Percentiles rank a stretch among this genome's conserved stretches.
Evolutionary conservation across 2,329 filamentous ascomycete genomes (phyloP).

Genomic region (Fusarium albidum): DNA sequence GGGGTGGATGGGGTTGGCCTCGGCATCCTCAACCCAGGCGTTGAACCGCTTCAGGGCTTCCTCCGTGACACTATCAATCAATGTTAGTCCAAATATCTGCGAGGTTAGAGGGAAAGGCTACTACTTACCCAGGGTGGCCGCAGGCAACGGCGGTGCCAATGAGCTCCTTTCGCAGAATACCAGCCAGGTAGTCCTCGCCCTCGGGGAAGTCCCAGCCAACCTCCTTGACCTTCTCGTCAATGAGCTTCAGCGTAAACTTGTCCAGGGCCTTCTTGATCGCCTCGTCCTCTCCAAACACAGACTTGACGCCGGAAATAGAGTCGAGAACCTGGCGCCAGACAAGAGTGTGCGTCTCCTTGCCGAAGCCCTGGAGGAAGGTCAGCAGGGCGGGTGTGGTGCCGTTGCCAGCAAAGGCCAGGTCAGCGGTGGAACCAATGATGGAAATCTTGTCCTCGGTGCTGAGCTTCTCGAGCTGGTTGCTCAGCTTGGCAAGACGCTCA

Average conservation of each 20-base stretch:
- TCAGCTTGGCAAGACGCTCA: conserved; percentile 81
- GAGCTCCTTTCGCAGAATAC: conserved; percentile 83
- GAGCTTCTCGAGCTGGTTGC: conserved; percentile 77
- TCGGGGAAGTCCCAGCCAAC: conserved; percentile 87
- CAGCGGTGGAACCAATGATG: conserved; percentile 87
- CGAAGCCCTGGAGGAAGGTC: conserved; percentile 85
- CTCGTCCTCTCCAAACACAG: conserved; percentile 83
- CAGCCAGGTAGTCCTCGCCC: conserved; percentile 81
- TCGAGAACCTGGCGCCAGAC: conserved; percentile 89
- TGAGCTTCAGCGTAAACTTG: conserved; percentile 80
- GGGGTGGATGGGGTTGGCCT: conserved; percentile 76
- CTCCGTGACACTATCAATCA: conserved; percentile 62
- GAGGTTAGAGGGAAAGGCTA: not conserved
- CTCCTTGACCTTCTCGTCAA: conserved; percentile 76
- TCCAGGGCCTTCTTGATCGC: conserved; percentile 76
- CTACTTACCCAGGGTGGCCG: conserved; percentile 75
- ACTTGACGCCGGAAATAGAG: conserved; percentile 78
- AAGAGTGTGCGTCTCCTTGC: conserved; percentile 81
- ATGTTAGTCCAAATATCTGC: conserved; percentile 33
- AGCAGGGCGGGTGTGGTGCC: conserved; percentile 83
- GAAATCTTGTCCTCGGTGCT: conserved; percentile 91
- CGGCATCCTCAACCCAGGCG: conserved; percentile 75
- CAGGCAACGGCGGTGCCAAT: conserved; percentile 78
- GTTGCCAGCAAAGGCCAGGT: conserved; percentile 87
- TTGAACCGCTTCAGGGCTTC: conserved; percentile 84